Evolutionary conservation across 1,139 yeast species (phyloP).

Genomic region (Pichia sp.): DNA sequence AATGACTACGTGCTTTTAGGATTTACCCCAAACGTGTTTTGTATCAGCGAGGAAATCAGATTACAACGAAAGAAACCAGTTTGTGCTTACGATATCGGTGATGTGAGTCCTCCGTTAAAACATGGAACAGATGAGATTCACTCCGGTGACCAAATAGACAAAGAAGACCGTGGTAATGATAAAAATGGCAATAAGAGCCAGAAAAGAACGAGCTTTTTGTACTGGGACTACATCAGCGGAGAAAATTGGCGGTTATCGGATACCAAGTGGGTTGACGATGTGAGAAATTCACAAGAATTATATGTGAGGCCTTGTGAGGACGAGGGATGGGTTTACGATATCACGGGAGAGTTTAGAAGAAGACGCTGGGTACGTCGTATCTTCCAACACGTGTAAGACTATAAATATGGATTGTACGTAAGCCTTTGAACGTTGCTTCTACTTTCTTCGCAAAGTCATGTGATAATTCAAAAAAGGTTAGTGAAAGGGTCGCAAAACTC

Average conservation of each 20-base stretch:
- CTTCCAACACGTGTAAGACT: not conserved
- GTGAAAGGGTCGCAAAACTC: too few species aligned
- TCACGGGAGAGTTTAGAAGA: slow-evolving; percentile 49
- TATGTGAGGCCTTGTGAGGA: slow-evolving; percentile 33
- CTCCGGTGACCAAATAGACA: not conserved
- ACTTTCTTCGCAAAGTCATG: too few species aligned
- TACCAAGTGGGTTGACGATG: slow-evolving; percentile 52
- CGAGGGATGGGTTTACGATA: slow-evolving; percentile 46
- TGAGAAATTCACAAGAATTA: slow-evolving; percentile 33
- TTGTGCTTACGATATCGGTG: slow-evolving; percentile 54
- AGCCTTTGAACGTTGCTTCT: too few species aligned
- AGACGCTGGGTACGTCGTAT: slow-evolving; percentile 38
- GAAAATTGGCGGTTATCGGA: slow-evolving; percentile 68
- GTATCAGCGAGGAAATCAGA: slow-evolving; percentile 46
- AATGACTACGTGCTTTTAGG: slow-evolving; percentile 52
- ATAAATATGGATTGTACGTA: too few species aligned
- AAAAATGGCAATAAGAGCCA: not conserved
- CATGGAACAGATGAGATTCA: not conserved
- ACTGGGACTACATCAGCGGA: slow-evolving; percentile 68
- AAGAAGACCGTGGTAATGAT: not conserved
- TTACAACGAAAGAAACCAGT: slow-evolving; percentile 59
- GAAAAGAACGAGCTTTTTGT: slow-evolving; percentile 23
- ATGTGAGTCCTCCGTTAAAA: slow-evolving; percentile 54
- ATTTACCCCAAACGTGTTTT: slow-evolving; percentile 50
- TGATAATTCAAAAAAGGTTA: too few species aligned